phyloP scores from a whole-genome alignment of 2,329 filamentous ascomycete species.

The Intubia oerlemansii region DNA sequence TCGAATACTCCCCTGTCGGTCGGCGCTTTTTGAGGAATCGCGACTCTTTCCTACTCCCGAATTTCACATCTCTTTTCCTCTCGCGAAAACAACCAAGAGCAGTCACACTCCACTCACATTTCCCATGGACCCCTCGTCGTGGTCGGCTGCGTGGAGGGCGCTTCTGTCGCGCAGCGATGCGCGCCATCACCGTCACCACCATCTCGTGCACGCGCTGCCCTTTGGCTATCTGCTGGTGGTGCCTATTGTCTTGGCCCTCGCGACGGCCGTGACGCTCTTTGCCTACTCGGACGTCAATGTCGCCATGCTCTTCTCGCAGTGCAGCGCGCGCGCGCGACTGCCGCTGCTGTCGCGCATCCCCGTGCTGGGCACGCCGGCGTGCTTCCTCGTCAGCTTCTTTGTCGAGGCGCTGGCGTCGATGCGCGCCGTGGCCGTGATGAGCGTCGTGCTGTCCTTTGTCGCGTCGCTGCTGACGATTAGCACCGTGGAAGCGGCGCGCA shows the following conservation, averaged over 20 bases:
- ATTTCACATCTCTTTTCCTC: no score
- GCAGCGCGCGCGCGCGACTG: constrained; percentile 24
- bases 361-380: constrained; percentile 22
- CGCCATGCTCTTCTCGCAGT: constrained; percentile 30
- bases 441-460: constrained; percentile 21
- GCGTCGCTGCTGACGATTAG: constrained; percentile 25
- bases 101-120: no score
- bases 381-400: constrained; percentile 30
- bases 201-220: constrained; percentile 5
- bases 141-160: no score
- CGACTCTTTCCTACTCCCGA: no score
- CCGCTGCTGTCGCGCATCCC: constrained; percentile 22
- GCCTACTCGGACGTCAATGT: constrained; percentile 27
- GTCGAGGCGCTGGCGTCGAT: constrained; percentile 17
- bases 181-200: neutral
- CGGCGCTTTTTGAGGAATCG: no score
- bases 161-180: neutral
- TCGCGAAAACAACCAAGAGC: no score
- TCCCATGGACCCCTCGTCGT: no score
- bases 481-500: constrained; percentile 26
- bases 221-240: constrained; percentile 29
- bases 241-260: constrained; percentile 23
- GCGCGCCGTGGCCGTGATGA: constrained; percentile 20
- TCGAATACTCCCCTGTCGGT: no score
- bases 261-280: constrained; percentile 21